Base-by-base conservation (phyloP, 306 rosid species). In the Abrus pulchellus region DNA sequence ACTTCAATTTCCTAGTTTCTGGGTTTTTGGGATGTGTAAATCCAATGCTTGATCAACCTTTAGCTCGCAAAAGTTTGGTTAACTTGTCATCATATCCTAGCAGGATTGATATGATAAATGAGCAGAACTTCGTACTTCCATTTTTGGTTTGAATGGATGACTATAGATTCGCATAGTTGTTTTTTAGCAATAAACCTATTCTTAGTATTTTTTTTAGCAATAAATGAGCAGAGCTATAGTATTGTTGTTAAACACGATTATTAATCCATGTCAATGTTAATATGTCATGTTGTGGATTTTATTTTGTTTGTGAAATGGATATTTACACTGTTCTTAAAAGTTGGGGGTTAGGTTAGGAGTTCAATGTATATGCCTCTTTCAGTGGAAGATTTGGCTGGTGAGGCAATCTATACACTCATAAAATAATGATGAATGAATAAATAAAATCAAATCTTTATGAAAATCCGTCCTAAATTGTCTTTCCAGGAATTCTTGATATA, bases 51-150 rank as follows among this genome's bases (percentile, higher is more conserved):
- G 75, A 56, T 70, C 72, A 60, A 60, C 30, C 36, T 62, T 50
- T 11, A 52, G 48, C 30, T 64, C 54, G 45, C 2, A 38, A 14
- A 20, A 20, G 20, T 20, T 20, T 20, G 20, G 20, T 20, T 20
- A 20, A 20, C 20, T 20, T 20, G 20, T 20, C 20, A 36, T 36
- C 40, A 2, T 36, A 36, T 2, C 40, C 40, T 36, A 2, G 40
- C 40, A 36, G 40, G 57, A 11, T 71, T 83, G 54, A 34, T 71
- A 5, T 67, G 72, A 43, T 43, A 28, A 29, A 45, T 20, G 32
- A 47, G 76, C 13, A 74, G 72, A 76, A 49, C 52, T 76, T 33
- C 57, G 29, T 64, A 60, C 27, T 83, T 73, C 27, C 54, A 41
- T 44, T 10, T 44, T 44, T 61, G 47, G 14, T 10, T 45, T 65